Evolutionary conservation across 305 asterid genomes (phyloP), one percentile per base, ranked within the genome.

Genomic region (Rubia balearica): DNA sequence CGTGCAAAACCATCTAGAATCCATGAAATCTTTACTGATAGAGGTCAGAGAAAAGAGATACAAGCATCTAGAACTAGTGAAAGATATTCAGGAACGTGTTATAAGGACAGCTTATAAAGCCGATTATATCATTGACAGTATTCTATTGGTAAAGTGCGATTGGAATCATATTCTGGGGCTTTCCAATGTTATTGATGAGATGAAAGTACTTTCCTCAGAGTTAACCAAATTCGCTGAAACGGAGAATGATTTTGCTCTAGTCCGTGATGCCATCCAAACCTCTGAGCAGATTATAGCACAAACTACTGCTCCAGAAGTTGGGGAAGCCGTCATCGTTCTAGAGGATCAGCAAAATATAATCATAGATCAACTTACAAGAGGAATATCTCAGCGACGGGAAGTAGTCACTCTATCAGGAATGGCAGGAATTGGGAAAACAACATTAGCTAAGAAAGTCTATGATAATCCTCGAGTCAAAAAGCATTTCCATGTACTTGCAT

Each of bases 331-430:
- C 3, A 11, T 60, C 14, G 0, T n/a, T 11, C n/a, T 60, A 19
- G 10, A 27, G 17, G 65, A 24, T 60, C 42, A 60, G 10, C 69
- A 77, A 14, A 82, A 40, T 3, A 85, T 87, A 65, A 84, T 75
- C 43, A 66, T 55, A 7, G 10, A 55, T 5, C 61, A 24, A 55
- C 61, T 17, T 0, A 55, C 61, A n/a, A 55, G 27, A 55, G 61
- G 61, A 74, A 4, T 11, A 43, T 43, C 49, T 43, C 49, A 74
- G 41, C 9, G 49, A 48, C 55, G 55, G 13, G 16, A 48, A 48
- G 55, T 48, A 0, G 55, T 11, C 16, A 48, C 55, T 8, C 9
- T 48, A 48, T 8, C 14, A 9, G 1, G 9, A 21, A 24, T 14
- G 36, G 36, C 30, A 72, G 71, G 74, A 48, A 61, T 19, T 48